Evolutionary conservation across 2,329 filamentous ascomycete species (phyloP).

Genomic region (Scytalidium lignicola): DNA sequence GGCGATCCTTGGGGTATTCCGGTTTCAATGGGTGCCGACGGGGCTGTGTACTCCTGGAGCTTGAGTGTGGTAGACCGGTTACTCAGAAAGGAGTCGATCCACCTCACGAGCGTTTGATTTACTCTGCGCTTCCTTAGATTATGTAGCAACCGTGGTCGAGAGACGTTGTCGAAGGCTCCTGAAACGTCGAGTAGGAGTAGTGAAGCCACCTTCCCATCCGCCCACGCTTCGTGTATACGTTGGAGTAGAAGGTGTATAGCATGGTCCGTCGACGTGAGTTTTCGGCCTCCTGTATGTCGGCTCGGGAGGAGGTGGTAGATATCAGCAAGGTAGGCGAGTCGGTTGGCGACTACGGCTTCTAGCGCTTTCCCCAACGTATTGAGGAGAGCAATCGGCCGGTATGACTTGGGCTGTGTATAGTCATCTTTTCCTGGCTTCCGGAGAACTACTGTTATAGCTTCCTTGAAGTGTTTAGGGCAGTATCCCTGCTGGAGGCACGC

Average conservation of each 20-base stretch:
- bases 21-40: slow-evolving; percentile 9
- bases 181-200: slow-evolving; percentile 14
- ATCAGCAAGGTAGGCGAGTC: slow-evolving; percentile 3
- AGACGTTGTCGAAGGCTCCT: slow-evolving; percentile 15
- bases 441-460: slow-evolving; percentile 4
- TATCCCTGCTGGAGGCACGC: background rate
- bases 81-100: slow-evolving; percentile 13
- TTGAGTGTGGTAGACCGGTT: slow-evolving; percentile 11
- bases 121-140: slow-evolving; percentile 9
- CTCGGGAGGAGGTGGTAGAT: slow-evolving; percentile 4
- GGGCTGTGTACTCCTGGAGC: slow-evolving; percentile 10
- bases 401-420: slow-evolving; percentile 6
- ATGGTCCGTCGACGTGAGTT: slow-evolving; percentile 19
- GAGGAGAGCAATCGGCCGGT: slow-evolving; percentile 9
- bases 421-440: slow-evolving; percentile 10
- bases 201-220: slow-evolving; percentile 4
- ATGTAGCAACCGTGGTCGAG: slow-evolving; percentile 7
- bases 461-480: background rate
- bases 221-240: slow-evolving; percentile 20
- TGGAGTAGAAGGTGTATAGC: slow-evolving; percentile 23
- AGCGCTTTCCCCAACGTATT: slow-evolving; percentile 8
- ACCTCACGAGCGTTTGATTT: slow-evolving; percentile 3
- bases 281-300: slow-evolving; percentile 7
- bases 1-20: slow-evolving; percentile 13
- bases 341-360: slow-evolving; percentile 6